Evolutionary conservation across 176 grass and related monocot genomes (phyloP).

Genomic region (Lolium perenne): DNA sequence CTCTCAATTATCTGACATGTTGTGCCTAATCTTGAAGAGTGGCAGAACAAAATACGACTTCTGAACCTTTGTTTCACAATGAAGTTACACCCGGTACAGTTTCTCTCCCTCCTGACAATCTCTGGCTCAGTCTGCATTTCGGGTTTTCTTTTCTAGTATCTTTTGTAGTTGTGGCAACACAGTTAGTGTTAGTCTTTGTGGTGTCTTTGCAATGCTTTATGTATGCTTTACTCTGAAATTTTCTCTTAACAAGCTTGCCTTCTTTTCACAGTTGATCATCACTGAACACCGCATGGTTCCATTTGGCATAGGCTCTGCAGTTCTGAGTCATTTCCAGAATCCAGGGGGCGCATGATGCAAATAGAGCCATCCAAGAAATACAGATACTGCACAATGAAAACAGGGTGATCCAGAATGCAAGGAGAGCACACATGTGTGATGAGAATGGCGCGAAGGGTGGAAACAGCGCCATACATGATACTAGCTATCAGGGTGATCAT

Average conservation of each 20-base stretch:
- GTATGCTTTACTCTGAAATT: not conserved
- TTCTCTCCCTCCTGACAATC: not conserved
- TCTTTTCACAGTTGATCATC: conserved; percentile 20
- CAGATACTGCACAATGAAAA: not conserved
- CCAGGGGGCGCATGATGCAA: not conserved
- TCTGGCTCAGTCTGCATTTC: not conserved
- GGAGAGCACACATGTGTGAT: not conserved
- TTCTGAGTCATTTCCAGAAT: not conserved
- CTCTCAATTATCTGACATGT: conserved; percentile 66
- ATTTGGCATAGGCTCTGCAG: not conserved
- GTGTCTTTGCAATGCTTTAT: not conserved
- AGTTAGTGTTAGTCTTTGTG: not conserved
- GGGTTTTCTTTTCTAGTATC: not conserved
- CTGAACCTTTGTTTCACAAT: conserved; percentile 40
- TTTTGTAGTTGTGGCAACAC: not conserved
- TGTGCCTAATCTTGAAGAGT: conserved; percentile 84
- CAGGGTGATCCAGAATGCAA: not conserved
- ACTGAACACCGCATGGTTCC: not conserved
- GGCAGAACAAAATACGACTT: conserved; percentile 96
- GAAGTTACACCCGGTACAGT: not conserved
- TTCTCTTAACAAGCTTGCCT: conserved; percentile 19
- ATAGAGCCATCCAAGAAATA: not conserved
- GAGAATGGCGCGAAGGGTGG: not conserved
- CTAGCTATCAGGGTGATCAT: not conserved
- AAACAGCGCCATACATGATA: not conserved